These are phyloP conservation scores for Mallotus repandus DNA, from an alignment of 441 rosid genomes.

Conservation along the genomic window DNA sequence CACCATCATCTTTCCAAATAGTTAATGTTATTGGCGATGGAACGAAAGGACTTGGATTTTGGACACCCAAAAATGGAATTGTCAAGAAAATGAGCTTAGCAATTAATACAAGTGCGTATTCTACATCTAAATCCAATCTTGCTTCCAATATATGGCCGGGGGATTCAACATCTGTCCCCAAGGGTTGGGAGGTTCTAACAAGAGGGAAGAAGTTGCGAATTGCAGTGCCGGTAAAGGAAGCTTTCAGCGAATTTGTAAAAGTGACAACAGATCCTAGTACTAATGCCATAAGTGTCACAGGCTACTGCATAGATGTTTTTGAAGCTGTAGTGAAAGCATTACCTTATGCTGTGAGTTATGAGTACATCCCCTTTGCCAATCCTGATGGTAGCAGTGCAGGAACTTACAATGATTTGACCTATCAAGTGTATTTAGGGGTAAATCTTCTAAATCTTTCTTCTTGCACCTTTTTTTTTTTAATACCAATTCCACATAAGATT, in stretches of 20 bases:
- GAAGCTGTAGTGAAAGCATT: constrained; percentile 34
- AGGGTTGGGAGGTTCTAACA: constrained; percentile 57
- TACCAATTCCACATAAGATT: too few species aligned
- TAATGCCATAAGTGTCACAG: constrained; percentile 6
- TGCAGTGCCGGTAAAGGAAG: constrained; percentile 46
- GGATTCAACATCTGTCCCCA: constrained; percentile 36
- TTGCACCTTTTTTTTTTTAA: neutral
- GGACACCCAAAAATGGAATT: constrained; percentile 42
- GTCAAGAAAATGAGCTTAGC: constrained; percentile 18
- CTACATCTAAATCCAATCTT: constrained; percentile 34
- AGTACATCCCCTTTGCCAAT: constrained; percentile 36
- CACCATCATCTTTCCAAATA: constrained; percentile 35
- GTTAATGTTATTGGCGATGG: constrained; percentile 42
- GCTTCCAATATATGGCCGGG: constrained; percentile 57
- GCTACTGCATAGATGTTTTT: constrained; percentile 57
- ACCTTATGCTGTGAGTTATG: constrained; percentile 46
- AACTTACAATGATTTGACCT: constrained; percentile 42
- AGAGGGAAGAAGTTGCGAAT: constrained; percentile 42
- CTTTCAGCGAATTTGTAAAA: constrained; percentile 38
- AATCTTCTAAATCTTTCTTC: neutral
- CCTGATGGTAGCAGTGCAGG: constrained; percentile 28
- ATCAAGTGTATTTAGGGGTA: constrained; percentile 50
- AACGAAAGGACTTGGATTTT: constrained; percentile 45
- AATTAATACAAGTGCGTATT: neutral
- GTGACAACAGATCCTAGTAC: constrained; percentile 30